Conservation (phyloP, 2,329 filamentous ascomycete genomes). For the Pestalotiopsis sp. region DNA sequence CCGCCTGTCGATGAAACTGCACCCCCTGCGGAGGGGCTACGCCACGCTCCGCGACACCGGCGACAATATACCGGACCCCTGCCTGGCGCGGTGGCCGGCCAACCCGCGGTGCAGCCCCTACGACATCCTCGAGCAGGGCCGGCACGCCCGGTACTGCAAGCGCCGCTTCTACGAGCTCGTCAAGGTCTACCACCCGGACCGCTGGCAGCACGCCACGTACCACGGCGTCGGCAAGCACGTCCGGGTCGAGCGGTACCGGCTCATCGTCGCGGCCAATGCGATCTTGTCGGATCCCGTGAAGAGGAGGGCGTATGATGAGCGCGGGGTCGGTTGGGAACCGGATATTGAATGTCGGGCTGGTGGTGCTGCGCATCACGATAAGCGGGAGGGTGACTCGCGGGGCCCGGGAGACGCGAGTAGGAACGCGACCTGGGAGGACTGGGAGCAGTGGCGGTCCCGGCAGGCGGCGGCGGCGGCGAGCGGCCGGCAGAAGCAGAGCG, state of each 20-base stretch:
- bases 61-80: background rate
- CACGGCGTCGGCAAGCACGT: slow-evolving; percentile 34
- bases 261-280: background rate
- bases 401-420: background rate
- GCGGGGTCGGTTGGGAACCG: background rate
- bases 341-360: background rate
- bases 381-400: background rate
- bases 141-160: background rate
- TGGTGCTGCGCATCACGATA: too few species aligned
- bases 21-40: background rate
- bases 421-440: background rate
- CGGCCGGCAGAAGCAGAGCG: background rate
- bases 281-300: background rate
- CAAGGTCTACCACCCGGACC: slow-evolving; percentile 15
- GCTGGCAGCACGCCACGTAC: slow-evolving; percentile 6
- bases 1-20: background rate
- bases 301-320: background rate
- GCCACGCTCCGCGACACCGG: background rate
- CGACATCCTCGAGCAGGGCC: slow-evolving; percentile 6
- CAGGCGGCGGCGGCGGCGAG: too few species aligned
- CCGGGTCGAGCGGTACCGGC: slow-evolving; percentile 31
- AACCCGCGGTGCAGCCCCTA: background rate
- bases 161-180: slow-evolving; percentile 11
- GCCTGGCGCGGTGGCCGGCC: slow-evolving; percentile 8
- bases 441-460: background rate